Conservation (phyloP, 768 basidiomycete species). For the Suillus weaverae region DNA sequence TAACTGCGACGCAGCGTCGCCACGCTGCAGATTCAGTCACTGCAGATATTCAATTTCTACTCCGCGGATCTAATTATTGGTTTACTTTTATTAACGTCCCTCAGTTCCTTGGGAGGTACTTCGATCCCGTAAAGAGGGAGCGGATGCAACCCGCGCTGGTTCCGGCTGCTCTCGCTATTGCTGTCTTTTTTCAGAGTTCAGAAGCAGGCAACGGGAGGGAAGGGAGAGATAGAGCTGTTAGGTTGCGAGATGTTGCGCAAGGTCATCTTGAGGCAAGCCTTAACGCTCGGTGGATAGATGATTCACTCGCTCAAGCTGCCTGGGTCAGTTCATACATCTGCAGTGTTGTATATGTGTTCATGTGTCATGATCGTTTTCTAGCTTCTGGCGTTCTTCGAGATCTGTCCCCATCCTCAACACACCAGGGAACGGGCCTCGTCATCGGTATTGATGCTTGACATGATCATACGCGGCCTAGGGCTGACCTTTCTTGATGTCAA, state of each 20-base stretch:
- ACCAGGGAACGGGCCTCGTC: constrained; percentile 54
- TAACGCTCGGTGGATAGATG: constrained; percentile 70
- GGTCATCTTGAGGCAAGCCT: constrained; percentile 69
- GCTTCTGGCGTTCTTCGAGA: constrained; percentile 72
- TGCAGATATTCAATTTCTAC: constrained; percentile 61
- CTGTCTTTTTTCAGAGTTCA: constrained; percentile 71
- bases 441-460: constrained; percentile 62
- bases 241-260: constrained; percentile 68
- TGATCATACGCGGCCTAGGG: constrained; percentile 61
- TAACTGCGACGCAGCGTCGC: constrained; percentile 47
- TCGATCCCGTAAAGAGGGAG: constrained; percentile 52
- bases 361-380: constrained; percentile 26
- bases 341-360: constrained; percentile 5
- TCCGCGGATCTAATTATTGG: constrained; percentile 67
- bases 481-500: constrained; percentile 60
- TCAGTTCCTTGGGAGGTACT: constrained; percentile 60
- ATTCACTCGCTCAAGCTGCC: constrained; percentile 71
- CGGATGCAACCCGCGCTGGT: constrained; percentile 69
- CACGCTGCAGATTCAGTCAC: constrained; percentile 45
- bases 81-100: constrained; percentile 75
- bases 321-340: constrained; percentile 51
- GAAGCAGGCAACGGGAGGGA: constrained; percentile 50
- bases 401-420: constrained; percentile 67
- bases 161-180: constrained; percentile 59
- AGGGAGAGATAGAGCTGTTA: constrained; percentile 58